Percentiles rank a stretch among this genome's conserved stretches.
These are phyloP conservation scores for Hypoxylon fragiforme DNA, from an alignment of 495 filamentous ascomycete species.

Conservation along the genomic window DNA sequence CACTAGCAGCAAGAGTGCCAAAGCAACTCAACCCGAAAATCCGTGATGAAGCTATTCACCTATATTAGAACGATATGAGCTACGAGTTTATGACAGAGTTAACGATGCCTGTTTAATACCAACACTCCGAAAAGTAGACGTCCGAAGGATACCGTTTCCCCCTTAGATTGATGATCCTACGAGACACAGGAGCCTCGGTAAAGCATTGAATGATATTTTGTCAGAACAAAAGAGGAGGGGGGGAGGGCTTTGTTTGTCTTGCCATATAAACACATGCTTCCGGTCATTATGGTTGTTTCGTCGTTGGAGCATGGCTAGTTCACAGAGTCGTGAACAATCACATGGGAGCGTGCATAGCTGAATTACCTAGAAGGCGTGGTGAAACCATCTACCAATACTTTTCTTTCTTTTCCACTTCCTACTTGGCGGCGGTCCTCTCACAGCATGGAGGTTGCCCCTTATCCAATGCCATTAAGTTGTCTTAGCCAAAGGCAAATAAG, in stretches of 20 bases:
- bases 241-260: too few species aligned
- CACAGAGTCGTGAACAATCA: background rate
- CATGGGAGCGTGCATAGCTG: background rate
- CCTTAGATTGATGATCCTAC: background rate
- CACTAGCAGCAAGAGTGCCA: conserved; percentile 14
- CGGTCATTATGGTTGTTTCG: background rate
- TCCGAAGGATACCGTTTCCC: background rate
- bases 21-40: conserved; percentile 22
- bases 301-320: background rate
- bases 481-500: conserved; percentile 10
- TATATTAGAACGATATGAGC: conserved; percentile 15
- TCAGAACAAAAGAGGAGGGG: background rate
- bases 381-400: background rate
- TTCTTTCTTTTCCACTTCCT: conserved; percentile 2
- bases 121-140: background rate
- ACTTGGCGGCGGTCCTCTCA: background rate
- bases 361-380: conserved; percentile 2
- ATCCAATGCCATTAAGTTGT: conserved; percentile 7
- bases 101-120: background rate
- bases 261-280: conserved; percentile 1
- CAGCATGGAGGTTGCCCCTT: background rate
- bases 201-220: background rate
- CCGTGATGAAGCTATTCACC: conserved; percentile 11
- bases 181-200: background rate
- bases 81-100: conserved; percentile 3